Evolutionary conservation across 352 stramenopile genomes (phyloP).

Genomic region (Phytophthora sp.): DNA sequence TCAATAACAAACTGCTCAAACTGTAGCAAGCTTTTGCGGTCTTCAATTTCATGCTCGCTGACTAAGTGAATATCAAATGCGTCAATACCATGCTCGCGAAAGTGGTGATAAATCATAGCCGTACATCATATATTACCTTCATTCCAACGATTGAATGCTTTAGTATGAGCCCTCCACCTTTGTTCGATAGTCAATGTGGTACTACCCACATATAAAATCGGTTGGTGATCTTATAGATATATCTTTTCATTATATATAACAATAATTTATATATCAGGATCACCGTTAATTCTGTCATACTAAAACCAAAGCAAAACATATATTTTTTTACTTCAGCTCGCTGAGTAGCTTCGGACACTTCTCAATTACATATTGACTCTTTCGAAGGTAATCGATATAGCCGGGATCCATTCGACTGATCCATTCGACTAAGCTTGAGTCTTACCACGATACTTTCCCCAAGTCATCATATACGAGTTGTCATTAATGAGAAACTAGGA

Average conservation of each 20-base stretch:
- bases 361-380: slow-evolving; percentile 24
- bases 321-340: slow-evolving; percentile 16
- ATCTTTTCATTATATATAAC: slow-evolving; percentile 23
- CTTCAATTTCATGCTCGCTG: slow-evolving; percentile 21
- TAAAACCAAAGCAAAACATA: slow-evolving; percentile 5
- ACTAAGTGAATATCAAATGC: slow-evolving; percentile 20
- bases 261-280: slow-evolving; percentile 27
- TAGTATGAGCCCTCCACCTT: not conserved
- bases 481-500: too few species aligned
- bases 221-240: slow-evolving; percentile 29
- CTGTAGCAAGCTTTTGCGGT: slow-evolving; percentile 11
- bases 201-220: slow-evolving; percentile 26
- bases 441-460: not conserved
- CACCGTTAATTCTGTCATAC: not conserved
- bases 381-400: slow-evolving; percentile 19
- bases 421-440: not conserved
- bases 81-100: slow-evolving; percentile 14
- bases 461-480: not conserved
- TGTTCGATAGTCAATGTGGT: not conserved
- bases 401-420: slow-evolving; percentile 8
- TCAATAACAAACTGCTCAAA: slow-evolving; percentile 27
- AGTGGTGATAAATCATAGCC: slow-evolving; percentile 17
- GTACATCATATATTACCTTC: not conserved
- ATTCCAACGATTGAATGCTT: not conserved
- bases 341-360: slow-evolving; percentile 28